Evolutionary conservation across 306 rosid genomes (phyloP), one percentile per base, ranked within the genome.

Genomic region (Cucumis hystrix): DNA sequence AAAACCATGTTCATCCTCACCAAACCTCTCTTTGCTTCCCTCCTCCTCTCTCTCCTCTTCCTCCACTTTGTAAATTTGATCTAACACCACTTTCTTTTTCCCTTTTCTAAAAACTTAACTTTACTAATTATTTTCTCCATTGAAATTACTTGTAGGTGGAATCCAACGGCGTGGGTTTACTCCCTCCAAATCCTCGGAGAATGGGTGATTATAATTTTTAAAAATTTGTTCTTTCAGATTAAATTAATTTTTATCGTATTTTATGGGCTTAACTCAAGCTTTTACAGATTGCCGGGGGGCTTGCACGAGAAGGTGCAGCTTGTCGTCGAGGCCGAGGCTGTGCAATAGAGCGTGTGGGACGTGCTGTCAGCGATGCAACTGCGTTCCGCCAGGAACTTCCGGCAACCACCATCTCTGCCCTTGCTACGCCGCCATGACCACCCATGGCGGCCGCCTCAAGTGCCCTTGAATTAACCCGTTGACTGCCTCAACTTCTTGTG

Each of bases 311-410:
- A 83, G 97, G 68, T 92, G 93, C 28, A 76, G 69, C 18, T 40
- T 80, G 39, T 80, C 96, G 40, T 92, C 96, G 4, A 80, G 96
- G 75, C 89, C 72, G 8, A 9, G 49, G 17, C 72, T 83, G 21
- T 89, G 97, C 83, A 84, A 85, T 45, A 83, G 92, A 76, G 92
- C 92, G 1, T 90, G 97, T 14, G 92, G 91, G 33, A 90, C 92
- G 3, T 92, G 96, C 83, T 90, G 97, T 52, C 10, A 8, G 2
- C 84, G 94, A 2, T 92, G 96, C 83, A 78, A 77, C 73, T 90
- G 97, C 33, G 97, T 92, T 21, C 92, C 97, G 2, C 92, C 96
- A 1, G 97, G 92, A 30, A 89, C 92, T 18, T 47, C 88, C 18
- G 91, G 91, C 9, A 82, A 89, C 90, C 89, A 85, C 51, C 84